Conservation (phyloP, 176 grass and related monocot species). For the Rhynchospora tenuis region DNA sequence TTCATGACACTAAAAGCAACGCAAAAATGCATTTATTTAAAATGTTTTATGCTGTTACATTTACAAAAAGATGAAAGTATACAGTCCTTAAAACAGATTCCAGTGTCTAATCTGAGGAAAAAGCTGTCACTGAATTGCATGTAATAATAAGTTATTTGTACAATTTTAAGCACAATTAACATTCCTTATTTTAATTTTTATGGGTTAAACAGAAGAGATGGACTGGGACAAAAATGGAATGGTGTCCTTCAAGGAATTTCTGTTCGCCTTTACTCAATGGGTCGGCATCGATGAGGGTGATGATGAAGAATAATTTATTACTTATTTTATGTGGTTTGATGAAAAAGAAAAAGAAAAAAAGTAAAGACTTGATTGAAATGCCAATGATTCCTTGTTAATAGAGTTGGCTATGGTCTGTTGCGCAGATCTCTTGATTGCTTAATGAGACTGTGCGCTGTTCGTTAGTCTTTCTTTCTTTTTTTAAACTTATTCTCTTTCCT, state of each 20-base stretch:
- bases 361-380: not conserved
- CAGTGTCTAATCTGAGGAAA: not conserved
- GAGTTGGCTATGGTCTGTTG: not conserved
- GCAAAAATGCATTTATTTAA: not conserved
- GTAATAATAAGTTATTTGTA: not conserved
- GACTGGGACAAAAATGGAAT: conserved; percentile 99
- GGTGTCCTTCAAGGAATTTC: conserved; percentile 87
- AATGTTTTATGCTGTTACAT: not conserved
- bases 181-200: not conserved
- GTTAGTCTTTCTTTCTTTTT: not conserved
- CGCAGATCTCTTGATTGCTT: not conserved
- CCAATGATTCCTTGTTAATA: not conserved
- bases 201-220: conserved; percentile 71
- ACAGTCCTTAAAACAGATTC: not conserved
- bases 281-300: conserved; percentile 79
- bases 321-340: not conserved
- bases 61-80: not conserved
- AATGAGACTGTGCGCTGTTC: not conserved
- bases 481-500: not conserved
- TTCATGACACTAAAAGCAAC: not conserved
- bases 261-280: conserved; percentile 95
- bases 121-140: not conserved
- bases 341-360: not conserved
- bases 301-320: conserved; percentile 34
- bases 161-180: not conserved